Evolutionary conservation across 1,284 basidiomycete species (phyloP), one percentile per base, ranked within the genome.

Genomic region (Ustilago vetiveriae): DNA sequence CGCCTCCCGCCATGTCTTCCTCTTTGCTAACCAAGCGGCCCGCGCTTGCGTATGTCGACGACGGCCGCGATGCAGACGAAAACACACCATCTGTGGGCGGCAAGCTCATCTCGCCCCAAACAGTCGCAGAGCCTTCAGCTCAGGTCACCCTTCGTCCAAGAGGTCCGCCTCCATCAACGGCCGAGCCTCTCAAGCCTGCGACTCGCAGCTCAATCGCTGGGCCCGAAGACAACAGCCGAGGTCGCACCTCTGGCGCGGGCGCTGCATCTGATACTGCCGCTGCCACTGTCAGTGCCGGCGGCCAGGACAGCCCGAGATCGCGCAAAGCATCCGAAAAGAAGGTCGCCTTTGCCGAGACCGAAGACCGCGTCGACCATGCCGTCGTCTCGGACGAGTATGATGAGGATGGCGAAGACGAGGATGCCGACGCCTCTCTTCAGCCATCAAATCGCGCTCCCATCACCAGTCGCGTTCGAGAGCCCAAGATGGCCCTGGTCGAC

Each of bases 311-410:
- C 29, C 65, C 52, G 0, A 59, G 39, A 17, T 50, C 55, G 3
- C 53, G 48, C 44, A 62, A 55, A 40, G 37, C 45, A 21, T 35
- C 49, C 27, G 73, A 75, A 46, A 75, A 76, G 56, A 77, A 77
- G 39, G 75, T 77, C n/a, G 73, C 73, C n/a, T 77, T 77, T 38
- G 75, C 74, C 1, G 68, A 73, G 53, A 70, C 69, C 3, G 72
- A 77, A 33, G 70, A 69, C 9, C 54, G 58, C n/a, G 68, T 63
- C 35, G 68, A 72, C 22, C 54, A 72, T 26, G 45, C 26, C 17
- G 37, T 51, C 13, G 49, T 40, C 19, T 50, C 36, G 21, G 49
- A 52, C 27, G 58, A 66, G 10, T 54, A 62, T 24, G 71, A 73
- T 26, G 68, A 71, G 6, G 56, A 65, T 2, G 63, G 29, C 22